A percentile compares a stretch with the other conserved stretches of the same genome.
phyloP scores from a whole-genome alignment of 2,329 filamentous ascomycete species.

The Neurospora sp. region DNA sequence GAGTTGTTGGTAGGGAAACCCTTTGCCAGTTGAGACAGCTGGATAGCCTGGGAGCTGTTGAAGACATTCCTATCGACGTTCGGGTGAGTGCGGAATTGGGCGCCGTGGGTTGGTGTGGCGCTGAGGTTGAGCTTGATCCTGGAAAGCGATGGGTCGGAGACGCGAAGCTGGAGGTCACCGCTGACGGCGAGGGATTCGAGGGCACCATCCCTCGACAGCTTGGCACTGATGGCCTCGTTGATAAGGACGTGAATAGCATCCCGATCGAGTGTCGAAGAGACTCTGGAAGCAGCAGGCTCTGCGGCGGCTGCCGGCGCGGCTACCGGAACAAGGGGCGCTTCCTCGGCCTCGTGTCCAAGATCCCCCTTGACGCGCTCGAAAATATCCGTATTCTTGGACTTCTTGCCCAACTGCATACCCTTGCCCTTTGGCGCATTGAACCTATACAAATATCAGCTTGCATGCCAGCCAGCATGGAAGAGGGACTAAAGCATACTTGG shows the following conservation, averaged over 20 bases:
- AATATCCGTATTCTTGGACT: conserved; percentile 95
- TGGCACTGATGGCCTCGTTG: conserved; percentile 82
- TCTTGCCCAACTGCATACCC: conserved; percentile 98
- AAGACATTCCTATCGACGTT: conserved; percentile 90
- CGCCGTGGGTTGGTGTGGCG: conserved; percentile 68
- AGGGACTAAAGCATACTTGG: conserved; percentile 51
- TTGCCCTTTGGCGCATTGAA: conserved; percentile 72
- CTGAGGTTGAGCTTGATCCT: conserved; percentile 81
- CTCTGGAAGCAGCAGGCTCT: conserved; percentile 45
- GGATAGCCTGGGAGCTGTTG: conserved; percentile 71
- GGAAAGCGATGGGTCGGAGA: conserved; percentile 78
- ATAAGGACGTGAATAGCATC: conserved; percentile 84
- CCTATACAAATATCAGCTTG: conserved; percentile 23
- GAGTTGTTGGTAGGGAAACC: conserved; percentile 93
- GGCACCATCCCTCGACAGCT: conserved; percentile 77
- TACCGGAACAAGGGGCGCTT: conserved; percentile 59
- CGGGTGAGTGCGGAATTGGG: conserved; percentile 89
- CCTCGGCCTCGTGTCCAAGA: conserved; percentile 76
- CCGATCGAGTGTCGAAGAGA: conserved; percentile 61
- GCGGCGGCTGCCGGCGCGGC: conserved; percentile 38
- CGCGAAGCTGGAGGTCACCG: conserved; percentile 84
- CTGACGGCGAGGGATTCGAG: conserved; percentile 81
- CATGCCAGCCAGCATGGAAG: neutral
- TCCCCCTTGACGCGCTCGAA: conserved; percentile 92
- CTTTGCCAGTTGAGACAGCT: conserved; percentile 78